Base-by-base conservation (phyloP, 768 basidiomycete species). In the Podaxis sp. region DNA sequence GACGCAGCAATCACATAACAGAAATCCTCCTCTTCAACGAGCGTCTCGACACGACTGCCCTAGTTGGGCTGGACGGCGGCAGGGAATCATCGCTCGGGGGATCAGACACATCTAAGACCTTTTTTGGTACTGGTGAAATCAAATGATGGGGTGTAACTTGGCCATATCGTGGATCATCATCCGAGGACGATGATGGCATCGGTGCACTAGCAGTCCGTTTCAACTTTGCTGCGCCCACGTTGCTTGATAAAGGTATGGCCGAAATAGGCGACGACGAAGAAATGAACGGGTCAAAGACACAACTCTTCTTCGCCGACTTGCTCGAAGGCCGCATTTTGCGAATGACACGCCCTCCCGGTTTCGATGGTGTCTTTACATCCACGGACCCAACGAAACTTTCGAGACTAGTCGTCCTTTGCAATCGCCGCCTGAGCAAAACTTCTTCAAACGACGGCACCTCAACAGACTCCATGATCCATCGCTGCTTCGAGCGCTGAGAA, bases 61-160 rank as follows among this genome's bases (percentile, higher is more conserved):
- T 74, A n/a, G 66, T 72, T 0, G 73, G 73, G 13, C 71, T 72
- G 1, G 71, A 71, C 8, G 68, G 63, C 9, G 52, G 64, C n/a
- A 67, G 51, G 24, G 71, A 71, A 49, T 71, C 73, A 46, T 74
- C 73, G 30, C 73, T 74, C 4, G 61, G 48, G 12, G 61, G 61
- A 26, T 57, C 61, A 51, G 52, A 63, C 36, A 51, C 1, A 49
- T 52, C 53, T 36, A 56, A 13, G 15, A 40, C 49, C 19, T 62
- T 61, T 36, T 52, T 54, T 52, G 82, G 72, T 22, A 77, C 80
- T 5, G 89, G 87, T 7, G 89, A 92, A 42, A 85, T 82, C 36
- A 90, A 72, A 67, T 86, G 86, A 64, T 83, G 82, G n/a, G 89
- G 88, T 0, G 87, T 89, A 17, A 89, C 86, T 71, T 89, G 87